These are phyloP conservation scores for Fusarium sp. DNA, from an alignment of 2,329 filamentous ascomycete genomes.

Conservation along the genomic window DNA sequence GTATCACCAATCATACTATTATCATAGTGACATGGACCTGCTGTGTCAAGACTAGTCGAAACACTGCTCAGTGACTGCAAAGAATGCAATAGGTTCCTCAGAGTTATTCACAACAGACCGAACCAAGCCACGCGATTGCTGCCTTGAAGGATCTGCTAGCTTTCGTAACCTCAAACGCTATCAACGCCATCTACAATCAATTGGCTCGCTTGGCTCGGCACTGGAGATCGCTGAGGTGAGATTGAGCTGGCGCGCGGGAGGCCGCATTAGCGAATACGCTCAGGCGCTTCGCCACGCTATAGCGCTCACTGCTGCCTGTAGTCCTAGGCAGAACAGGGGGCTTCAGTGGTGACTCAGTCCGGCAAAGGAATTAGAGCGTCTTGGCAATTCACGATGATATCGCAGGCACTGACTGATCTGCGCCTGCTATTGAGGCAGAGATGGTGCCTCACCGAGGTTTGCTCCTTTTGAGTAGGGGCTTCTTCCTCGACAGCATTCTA, in stretches of 20 bases:
- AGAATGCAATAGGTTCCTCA: too few species aligned
- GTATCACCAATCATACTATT: too few species aligned
- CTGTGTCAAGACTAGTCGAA: not conserved
- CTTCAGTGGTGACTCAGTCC: slow-evolving; percentile 29
- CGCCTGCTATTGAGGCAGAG: too few species aligned
- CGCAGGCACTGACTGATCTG: not conserved
- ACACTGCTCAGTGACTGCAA: not conserved
- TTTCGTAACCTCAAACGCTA: slow-evolving; percentile 2
- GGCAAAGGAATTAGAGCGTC: not conserved
- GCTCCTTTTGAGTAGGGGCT: too few species aligned
- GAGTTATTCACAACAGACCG: not conserved
- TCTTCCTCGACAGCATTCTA: not conserved
- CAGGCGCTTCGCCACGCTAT: slow-evolving; percentile 17
- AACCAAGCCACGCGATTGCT: slow-evolving; percentile 5
- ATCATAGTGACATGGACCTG: not conserved
- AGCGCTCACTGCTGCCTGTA: slow-evolving; percentile 25
- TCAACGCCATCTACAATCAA: not conserved
- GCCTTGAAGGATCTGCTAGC: slow-evolving; percentile 12
- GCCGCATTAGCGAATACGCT: not conserved
- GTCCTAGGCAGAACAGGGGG: not conserved
- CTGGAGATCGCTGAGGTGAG: slow-evolving; percentile 27
- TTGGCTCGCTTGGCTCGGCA: slow-evolving; percentile 11
- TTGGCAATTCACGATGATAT: not conserved
- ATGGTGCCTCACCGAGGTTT: not conserved
- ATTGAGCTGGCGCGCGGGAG: slow-evolving; percentile 19